Base-by-base conservation (phyloP, 345 rosid genomes). In the Salix exigua region DNA sequence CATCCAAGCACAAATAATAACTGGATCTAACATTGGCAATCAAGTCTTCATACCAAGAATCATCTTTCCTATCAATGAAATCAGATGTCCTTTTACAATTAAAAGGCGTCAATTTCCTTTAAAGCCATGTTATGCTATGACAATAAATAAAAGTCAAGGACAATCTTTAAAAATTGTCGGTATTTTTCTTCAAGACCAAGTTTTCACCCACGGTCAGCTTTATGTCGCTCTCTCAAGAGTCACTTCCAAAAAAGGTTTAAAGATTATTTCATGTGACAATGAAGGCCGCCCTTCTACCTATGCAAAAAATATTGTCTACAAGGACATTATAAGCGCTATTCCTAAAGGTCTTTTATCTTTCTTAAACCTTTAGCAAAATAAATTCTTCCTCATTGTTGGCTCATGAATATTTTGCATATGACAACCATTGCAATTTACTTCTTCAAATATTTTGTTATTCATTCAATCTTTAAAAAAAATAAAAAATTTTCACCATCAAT, bases 131-230 rank as follows among this genome's bases (percentile, higher is more conserved):
- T 76, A 11, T 42, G 40, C 74, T 21, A 77, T 77, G 68, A 77
- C 74, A 35, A 70, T 70, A 3, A 77, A 61, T 25, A 70, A 70
- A 58, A 38, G 66, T 17, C 61, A 77, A 77, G 74, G 75, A 0
- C 68, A 77, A 77, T 70, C 74, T n/a, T 31, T 77, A 1, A 23
- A 69, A 25, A 18, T 25, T 21, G 75, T 61, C 0, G 75, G 79
- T 3, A 1, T 77, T 3, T 77, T 51, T 51, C 51, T 68, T 38
- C 50, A 25, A 10, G 19, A 68, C 21, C 51, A 19, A 5, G 53
- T 38, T 4, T 68, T 40, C n/a, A 9, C 71, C 2, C 28, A 38
- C 23, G 51, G 71, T 10, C 28, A 61, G 13, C 65, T 61, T 23
- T 61, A 61, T 23, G 65, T 61, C 4, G 31, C 31, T 61, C 26